These are phyloP conservation scores for Henckelia pumila DNA, from an alignment of 257 asterid species.

Conservation along the genomic window DNA sequence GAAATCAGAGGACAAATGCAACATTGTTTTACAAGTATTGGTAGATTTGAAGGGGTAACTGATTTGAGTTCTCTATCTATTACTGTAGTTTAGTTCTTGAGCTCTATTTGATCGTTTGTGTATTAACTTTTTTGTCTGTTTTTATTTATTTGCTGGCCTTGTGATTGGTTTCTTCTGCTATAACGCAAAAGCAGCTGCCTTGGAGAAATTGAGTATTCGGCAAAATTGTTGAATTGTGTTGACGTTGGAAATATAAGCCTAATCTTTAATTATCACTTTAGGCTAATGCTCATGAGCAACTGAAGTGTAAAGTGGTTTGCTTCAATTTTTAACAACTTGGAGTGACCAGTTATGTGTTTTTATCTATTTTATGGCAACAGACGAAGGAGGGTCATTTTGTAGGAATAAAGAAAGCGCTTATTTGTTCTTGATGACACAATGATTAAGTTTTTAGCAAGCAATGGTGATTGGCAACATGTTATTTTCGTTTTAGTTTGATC, in stretches of 20 bases:
- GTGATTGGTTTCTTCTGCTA: constrained; percentile 8
- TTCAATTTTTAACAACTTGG: constrained; percentile 3
- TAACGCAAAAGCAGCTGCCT: constrained; percentile 12
- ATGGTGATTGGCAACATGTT: constrained; percentile 4
- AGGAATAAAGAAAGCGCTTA: constrained; percentile 1
- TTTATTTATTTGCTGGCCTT: background rate
- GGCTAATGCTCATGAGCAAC: constrained; percentile 13
- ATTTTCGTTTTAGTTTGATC: constrained; percentile 7
- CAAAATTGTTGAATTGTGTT: constrained; percentile 10
- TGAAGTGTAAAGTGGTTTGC: background rate
- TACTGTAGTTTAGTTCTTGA: background rate
- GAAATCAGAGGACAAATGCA: background rate
- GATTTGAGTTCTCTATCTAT: background rate
- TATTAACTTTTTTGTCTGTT: background rate
- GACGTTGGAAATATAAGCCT: background rate
- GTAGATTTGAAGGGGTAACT: background rate
- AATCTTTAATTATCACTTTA: background rate
- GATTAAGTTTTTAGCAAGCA: constrained; percentile 4
- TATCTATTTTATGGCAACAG: constrained; percentile 18
- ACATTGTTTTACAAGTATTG: background rate
- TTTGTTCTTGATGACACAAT: constrained; percentile 9
- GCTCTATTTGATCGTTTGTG: background rate
- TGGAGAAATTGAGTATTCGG: background rate
- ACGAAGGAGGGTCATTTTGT: constrained; percentile 7
- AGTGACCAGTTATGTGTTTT: constrained; percentile 12